Conservation (phyloP, 2,329 filamentous ascomycete species). For the Chrysoporthe deuterocubensis region DNA sequence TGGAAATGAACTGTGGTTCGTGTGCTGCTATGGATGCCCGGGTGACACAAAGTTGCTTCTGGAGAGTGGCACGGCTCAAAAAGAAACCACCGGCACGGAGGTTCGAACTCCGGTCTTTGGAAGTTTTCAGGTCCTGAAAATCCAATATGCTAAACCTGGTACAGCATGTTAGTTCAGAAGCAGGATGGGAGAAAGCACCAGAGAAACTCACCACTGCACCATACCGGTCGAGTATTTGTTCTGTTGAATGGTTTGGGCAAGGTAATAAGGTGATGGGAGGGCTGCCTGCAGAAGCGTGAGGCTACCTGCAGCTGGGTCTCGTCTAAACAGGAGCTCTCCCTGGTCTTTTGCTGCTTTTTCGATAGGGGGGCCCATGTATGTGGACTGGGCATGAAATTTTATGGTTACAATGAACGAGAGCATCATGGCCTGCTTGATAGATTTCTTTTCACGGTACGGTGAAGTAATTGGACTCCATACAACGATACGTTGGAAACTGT, state of each 20-base stretch:
- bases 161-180: constrained; percentile 1
- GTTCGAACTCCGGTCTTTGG: constrained; percentile 19
- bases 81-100: constrained; percentile 11
- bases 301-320: neutral
- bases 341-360: neutral
- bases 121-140: constrained; percentile 14
- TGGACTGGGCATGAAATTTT: neutral
- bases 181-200: neutral
- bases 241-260: neutral
- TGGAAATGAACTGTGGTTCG: too few species aligned
- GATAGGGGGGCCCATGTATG: neutral
- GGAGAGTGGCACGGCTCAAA: neutral
- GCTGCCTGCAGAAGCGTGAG: neutral
- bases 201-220: constrained; percentile 12
- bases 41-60: too few species aligned
- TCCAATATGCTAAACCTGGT: constrained; percentile 17
- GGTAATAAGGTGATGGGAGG: neutral
- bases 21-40: too few species aligned
- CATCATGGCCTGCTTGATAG: neutral
- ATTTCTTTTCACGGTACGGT: neutral
- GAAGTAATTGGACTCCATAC: neutral
- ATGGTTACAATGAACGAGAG: neutral
- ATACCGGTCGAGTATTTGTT: constrained; percentile 3
- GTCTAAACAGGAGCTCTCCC: neutral
- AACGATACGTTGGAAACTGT: too few species aligned